phyloP scores from a whole-genome alignment of 163 green algal genomes.

The Picocystis sp. region DNA sequence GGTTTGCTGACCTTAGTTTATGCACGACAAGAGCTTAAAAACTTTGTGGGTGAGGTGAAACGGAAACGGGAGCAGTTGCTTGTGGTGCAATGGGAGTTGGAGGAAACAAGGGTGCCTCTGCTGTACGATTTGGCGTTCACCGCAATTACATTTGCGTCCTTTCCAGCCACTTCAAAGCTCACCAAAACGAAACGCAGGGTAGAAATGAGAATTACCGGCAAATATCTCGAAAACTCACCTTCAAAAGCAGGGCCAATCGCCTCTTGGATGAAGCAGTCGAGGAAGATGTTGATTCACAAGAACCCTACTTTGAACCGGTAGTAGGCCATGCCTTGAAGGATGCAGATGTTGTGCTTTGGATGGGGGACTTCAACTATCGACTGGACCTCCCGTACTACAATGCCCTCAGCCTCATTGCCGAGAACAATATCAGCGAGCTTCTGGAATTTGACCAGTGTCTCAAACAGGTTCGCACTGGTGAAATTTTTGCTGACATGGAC shows the following conservation, averaged over 20 bases:
- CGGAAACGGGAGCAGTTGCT: conserved; percentile 51
- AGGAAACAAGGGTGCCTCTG: conserved; percentile 87
- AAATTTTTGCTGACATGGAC: conserved; percentile 53
- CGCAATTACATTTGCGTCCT: conserved; percentile 48
- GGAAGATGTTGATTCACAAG: no score
- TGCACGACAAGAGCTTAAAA: conserved; percentile 20
- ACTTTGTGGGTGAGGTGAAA: conserved; percentile 41
- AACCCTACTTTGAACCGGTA: no score
- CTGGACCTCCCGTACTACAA: conserved; percentile 44
- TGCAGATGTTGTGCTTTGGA: conserved; percentile 46
- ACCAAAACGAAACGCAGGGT: conserved; percentile 30
- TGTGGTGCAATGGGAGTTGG: conserved; percentile 76
- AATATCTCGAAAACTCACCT: conserved; percentile 47
- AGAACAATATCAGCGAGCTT: conserved; percentile 17
- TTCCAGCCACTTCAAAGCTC: conserved; percentile 80
- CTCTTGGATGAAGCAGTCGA: no score
- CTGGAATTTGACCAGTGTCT: conserved; percentile 40
- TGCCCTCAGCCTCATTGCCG: conserved; percentile 14
- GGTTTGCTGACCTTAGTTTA: conserved; percentile 65
- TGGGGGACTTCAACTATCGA: conserved; percentile 79
- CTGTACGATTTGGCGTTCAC: conserved; percentile 59
- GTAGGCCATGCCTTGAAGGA: conserved; percentile 17
- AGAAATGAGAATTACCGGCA: conserved; percentile 68
- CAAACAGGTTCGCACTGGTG: conserved; percentile 34
- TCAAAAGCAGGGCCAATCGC: conserved; percentile 14